These are phyloP conservation scores for Linnemannia exigua DNA, from an alignment of 192 early-diverging fungal genomes.

Conservation along the genomic window DNA sequence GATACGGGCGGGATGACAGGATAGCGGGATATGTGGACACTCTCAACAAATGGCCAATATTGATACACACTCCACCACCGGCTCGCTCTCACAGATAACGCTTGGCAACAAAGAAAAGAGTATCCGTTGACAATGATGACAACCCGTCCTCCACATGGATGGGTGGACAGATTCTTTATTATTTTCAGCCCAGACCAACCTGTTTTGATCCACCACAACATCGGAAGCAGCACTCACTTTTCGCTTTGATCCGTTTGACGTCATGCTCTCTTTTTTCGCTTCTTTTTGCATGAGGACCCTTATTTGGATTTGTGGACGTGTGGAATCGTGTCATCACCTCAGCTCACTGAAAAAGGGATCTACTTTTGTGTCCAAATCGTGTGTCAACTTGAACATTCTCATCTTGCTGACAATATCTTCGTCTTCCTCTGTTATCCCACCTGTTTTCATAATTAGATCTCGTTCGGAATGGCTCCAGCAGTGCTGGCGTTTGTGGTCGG, in stretches of 20 bases:
- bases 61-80: too few species aligned
- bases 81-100: background rate
- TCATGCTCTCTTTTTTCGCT: background rate
- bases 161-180: background rate
- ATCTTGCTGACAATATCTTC: background rate
- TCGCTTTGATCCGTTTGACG: slow-evolving; percentile 2
- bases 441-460: slow-evolving; percentile 55
- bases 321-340: background rate
- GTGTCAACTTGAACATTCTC: background rate
- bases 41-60: background rate
- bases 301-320: background rate
- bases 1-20: background rate
- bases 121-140: background rate
- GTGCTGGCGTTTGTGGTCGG: slow-evolving; percentile 87
- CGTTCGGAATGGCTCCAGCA: slow-evolving; percentile 88
- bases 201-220: background rate
- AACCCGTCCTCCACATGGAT: background rate
- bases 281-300: background rate
- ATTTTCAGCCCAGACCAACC: slow-evolving; percentile 6
- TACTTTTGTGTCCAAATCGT: background rate
- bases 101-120: background rate
- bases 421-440: background rate
- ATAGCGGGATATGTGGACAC: background rate
- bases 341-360: background rate
- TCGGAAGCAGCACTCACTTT: background rate